Evolutionary conservation across 2,329 filamentous ascomycete genomes (phyloP).

Genomic region (Cercospora sp.): DNA sequence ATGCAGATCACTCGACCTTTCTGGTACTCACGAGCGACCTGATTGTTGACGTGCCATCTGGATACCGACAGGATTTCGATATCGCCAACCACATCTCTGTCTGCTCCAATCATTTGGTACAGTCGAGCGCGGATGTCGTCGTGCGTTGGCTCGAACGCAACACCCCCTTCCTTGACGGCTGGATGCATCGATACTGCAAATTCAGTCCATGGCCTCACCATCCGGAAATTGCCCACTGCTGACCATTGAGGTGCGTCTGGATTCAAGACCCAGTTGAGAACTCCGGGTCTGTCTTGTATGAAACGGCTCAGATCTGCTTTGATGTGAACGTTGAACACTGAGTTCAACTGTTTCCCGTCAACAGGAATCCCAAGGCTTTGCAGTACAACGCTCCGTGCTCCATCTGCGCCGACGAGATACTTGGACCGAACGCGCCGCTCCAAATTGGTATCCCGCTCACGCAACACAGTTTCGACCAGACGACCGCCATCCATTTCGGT

Average conservation of each 20-base stretch:
- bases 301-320: slow-evolving; percentile 47
- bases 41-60: slow-evolving; percentile 61
- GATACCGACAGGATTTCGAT: slow-evolving; percentile 40
- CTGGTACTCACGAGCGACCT: slow-evolving; percentile 55
- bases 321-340: slow-evolving; percentile 47
- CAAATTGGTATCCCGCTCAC: background rate
- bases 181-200: slow-evolving; percentile 53
- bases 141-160: slow-evolving; percentile 43
- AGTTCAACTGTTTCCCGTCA: slow-evolving; percentile 42
- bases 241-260: slow-evolving; percentile 54
- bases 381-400: background rate
- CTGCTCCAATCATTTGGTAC: slow-evolving; percentile 52
- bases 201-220: slow-evolving; percentile 63
- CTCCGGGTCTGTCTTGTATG: slow-evolving; percentile 50
- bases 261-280: slow-evolving; percentile 58
- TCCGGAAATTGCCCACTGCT: slow-evolving; percentile 52
- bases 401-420: background rate
- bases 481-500: background rate
- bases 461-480: background rate
- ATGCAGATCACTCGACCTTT: slow-evolving; percentile 54
- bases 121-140: slow-evolving; percentile 44
- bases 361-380: slow-evolving; percentile 48
- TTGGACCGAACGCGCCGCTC: background rate
- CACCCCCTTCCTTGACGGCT: slow-evolving; percentile 31
- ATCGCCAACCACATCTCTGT: slow-evolving; percentile 39